Conservation (phyloP, 2,329 filamentous ascomycete genomes). For the Ophiostoma perfectum region DNA sequence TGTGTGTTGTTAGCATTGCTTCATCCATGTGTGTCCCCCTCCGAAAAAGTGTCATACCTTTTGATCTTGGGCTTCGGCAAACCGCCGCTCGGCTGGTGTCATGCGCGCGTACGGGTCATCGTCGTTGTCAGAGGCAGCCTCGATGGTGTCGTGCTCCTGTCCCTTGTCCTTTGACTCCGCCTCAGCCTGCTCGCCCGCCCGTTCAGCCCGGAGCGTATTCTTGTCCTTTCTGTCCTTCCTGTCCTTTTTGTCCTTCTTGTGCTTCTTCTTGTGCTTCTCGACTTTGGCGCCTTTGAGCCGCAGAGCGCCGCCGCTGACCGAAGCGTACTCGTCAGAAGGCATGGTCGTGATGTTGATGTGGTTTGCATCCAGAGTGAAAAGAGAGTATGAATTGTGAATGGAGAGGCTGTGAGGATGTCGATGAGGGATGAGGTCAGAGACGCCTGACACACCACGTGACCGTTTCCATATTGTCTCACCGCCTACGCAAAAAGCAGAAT, state of each 20-base stretch:
- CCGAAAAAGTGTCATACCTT: constrained; percentile 41
- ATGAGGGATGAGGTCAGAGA: not conserved
- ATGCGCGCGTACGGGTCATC: constrained; percentile 45
- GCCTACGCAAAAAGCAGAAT: not conserved
- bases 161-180: constrained; percentile 13
- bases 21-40: not conserved
- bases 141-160: not conserved
- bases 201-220: not conserved
- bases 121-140: not conserved
- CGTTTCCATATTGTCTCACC: not conserved
- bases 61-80: constrained; percentile 76
- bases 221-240: constrained; percentile 10
- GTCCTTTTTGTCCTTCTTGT: constrained; percentile 14
- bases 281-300: constrained; percentile 76
- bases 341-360: constrained; percentile 39
- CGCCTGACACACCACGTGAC: not conserved
- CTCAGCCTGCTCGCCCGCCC: constrained; percentile 18
- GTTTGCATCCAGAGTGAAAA: not conserved
- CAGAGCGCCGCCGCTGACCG: constrained; percentile 63
- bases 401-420: not conserved
- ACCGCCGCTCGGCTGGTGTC: constrained; percentile 75
- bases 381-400: not conserved
- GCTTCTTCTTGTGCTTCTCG: constrained; percentile 55
- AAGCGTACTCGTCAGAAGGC: constrained; percentile 69
- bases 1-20: not conserved